A percentile compares a stretch with the other conserved stretches of the same genome.
phyloP scores from a whole-genome alignment of 345 rosid genomes.

The Ceriops tagal region DNA sequence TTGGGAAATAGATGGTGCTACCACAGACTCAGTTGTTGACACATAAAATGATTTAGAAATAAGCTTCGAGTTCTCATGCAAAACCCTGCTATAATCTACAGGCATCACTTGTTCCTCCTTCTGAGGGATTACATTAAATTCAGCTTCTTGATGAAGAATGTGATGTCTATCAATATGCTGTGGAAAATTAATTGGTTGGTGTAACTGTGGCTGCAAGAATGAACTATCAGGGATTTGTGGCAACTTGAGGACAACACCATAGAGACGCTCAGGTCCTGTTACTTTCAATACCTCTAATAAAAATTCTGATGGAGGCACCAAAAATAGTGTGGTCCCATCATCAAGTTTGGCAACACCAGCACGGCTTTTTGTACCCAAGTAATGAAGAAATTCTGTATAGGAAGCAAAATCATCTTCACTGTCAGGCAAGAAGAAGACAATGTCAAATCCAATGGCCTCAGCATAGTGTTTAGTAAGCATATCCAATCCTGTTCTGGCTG shows the following conservation, averaged over 20 bases:
- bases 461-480: conserved; percentile 78
- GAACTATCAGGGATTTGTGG: conserved; percentile 34
- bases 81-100: conserved; percentile 40
- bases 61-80: conserved; percentile 48
- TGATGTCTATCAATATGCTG: conserved; percentile 39
- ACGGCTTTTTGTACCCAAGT: conserved; percentile 82
- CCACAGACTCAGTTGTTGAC: conserved; percentile 30
- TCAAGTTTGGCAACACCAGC: conserved; percentile 96
- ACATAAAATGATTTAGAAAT: conserved; percentile 35
- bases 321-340: conserved; percentile 79
- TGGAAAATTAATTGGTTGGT: conserved; percentile 35
- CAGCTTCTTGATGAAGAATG: conserved; percentile 34
- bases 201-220: conserved; percentile 35
- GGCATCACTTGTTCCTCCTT: conserved; percentile 39
- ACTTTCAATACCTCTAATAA: conserved; percentile 73
- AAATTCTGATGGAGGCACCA: conserved; percentile 96
- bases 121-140: conserved; percentile 31
- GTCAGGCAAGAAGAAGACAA: conserved; percentile 90
- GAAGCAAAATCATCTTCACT: conserved; percentile 93
- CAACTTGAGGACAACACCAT: conserved; percentile 90
- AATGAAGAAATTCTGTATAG: conserved; percentile 87
- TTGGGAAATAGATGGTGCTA: conserved; percentile 34
- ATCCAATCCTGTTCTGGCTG: conserved; percentile 97
- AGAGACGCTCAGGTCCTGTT: conserved; percentile 85
- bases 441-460: conserved; percentile 75